A percentile compares a stretch with the other conserved stretches of the same genome.
These are phyloP conservation scores for Paramecium sexaurelia DNA, from an alignment of 73 alveolate species.

Conservation along the genomic window DNA sequence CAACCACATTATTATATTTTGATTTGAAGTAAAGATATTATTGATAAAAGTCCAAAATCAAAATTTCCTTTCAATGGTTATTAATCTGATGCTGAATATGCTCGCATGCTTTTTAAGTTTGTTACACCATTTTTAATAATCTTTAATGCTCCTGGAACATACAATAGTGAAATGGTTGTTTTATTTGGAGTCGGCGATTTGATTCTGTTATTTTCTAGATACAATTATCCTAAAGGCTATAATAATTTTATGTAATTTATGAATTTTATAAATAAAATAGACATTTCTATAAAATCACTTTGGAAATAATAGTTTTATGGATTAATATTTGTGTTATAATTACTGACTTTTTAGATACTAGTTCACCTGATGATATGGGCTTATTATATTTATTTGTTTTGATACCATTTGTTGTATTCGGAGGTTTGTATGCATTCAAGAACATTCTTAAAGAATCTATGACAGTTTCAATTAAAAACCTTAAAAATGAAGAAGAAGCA, in stretches of 20 bases:
- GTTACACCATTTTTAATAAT: constrained; percentile 19
- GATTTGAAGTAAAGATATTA: constrained; percentile 30
- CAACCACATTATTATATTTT: constrained; percentile 15
- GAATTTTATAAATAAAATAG: neutral
- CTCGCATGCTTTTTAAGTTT: constrained; percentile 22
- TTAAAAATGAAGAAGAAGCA: constrained; percentile 61
- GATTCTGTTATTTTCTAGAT: constrained; percentile 5
- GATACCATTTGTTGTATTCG: constrained; percentile 28
- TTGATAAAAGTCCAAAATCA: constrained; percentile 40
- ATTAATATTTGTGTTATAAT: neutral
- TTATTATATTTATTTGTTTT: constrained; percentile 15
- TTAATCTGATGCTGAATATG: constrained; percentile 57
- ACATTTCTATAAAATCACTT: neutral
- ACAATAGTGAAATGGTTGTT: constrained; percentile 46
- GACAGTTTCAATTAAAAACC: constrained; percentile 17
- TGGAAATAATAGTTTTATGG: constrained; percentile 39
- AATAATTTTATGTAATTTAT: neutral
- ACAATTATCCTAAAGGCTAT: constrained; percentile 5
- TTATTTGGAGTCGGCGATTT: constrained; percentile 36
- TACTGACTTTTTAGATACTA: constrained; percentile 31
- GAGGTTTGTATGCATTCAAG: constrained; percentile 23
- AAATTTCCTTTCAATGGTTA: constrained; percentile 45
- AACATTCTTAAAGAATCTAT: neutral
- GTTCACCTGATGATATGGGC: constrained; percentile 39
- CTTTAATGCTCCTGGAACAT: constrained; percentile 45